phyloP scores from a whole-genome alignment of 257 asterid species.

The Fraxinus excelsior region DNA sequence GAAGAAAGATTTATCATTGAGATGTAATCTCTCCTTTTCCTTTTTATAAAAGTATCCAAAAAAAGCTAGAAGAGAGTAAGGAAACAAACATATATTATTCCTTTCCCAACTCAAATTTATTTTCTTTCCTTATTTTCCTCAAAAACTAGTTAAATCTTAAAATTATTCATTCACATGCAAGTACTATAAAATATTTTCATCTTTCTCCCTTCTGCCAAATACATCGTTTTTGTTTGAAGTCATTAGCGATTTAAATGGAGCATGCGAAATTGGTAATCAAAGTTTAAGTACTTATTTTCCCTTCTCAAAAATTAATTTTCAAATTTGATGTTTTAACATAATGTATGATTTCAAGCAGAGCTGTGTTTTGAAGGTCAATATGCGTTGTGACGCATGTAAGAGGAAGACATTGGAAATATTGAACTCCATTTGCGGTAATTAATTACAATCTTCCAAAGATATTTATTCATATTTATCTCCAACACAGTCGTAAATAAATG shows the following conservation, averaged over 20 bases:
- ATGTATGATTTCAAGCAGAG: constrained; percentile 25
- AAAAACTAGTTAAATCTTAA: not conserved
- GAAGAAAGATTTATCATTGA: no score
- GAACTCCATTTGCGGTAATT: constrained; percentile 39
- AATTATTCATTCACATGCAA: not conserved
- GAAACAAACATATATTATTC: not conserved
- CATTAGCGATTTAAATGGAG: not conserved
- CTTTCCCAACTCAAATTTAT: not conserved
- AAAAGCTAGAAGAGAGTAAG: not conserved
- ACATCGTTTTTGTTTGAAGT: no score
- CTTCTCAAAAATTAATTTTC: not conserved
- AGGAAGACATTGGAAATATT: constrained; percentile 41
- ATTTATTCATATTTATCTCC: not conserved
- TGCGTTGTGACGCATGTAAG: constrained; percentile 45
- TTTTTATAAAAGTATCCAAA: no score
- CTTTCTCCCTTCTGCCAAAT: not conserved
- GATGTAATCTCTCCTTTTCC: no score
- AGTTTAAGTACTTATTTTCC: not conserved
- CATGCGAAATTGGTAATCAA: not conserved
- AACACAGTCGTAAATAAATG: no score
- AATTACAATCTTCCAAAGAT: not conserved
- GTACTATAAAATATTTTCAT: not conserved
- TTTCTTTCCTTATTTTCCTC: not conserved
- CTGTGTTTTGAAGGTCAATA: constrained; percentile 43
- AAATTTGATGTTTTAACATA: not conserved